Evolutionary conservation across 1,139 yeast species (phyloP).

Genomic region (Pichia sp.): DNA sequence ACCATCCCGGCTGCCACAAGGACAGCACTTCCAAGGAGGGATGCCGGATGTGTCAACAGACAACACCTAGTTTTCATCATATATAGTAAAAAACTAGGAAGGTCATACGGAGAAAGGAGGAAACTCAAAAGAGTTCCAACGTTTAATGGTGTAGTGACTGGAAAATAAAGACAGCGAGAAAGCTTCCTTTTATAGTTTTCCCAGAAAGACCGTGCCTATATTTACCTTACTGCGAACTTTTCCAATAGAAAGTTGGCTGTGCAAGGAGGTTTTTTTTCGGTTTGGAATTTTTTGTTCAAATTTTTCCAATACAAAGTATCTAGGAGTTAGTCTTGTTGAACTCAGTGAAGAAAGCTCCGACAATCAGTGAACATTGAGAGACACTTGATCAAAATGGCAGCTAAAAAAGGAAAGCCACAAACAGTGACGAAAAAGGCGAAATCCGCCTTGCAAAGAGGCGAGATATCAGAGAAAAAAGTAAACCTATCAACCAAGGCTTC

Average conservation of each 20-base stretch:
- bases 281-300: not conserved
- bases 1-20: conserved; percentile 40
- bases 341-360: not conserved
- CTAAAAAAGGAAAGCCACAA: not conserved
- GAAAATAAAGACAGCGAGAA: not conserved
- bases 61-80: conserved; percentile 55
- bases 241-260: conserved; percentile 2
- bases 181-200: conserved; percentile 3
- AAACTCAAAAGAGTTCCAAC: conserved; percentile 12
- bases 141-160: not conserved
- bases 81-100: conserved; percentile 37
- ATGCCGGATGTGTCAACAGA: conserved; percentile 33
- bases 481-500: not conserved
- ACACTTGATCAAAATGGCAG: not conserved
- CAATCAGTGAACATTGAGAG: not conserved
- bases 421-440: not conserved
- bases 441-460: conserved; percentile 2
- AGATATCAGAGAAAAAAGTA: not conserved
- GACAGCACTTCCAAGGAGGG: conserved; percentile 41
- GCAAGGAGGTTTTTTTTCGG: conserved; percentile 8
- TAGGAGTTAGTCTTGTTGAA: not conserved
- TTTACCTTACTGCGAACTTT: not conserved
- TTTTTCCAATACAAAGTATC: not conserved
- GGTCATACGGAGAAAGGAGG: conserved; percentile 29
- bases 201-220: not conserved